Conservation (phyloP, 257 asterid genomes). For the Nicotiana paniculata region DNA sequence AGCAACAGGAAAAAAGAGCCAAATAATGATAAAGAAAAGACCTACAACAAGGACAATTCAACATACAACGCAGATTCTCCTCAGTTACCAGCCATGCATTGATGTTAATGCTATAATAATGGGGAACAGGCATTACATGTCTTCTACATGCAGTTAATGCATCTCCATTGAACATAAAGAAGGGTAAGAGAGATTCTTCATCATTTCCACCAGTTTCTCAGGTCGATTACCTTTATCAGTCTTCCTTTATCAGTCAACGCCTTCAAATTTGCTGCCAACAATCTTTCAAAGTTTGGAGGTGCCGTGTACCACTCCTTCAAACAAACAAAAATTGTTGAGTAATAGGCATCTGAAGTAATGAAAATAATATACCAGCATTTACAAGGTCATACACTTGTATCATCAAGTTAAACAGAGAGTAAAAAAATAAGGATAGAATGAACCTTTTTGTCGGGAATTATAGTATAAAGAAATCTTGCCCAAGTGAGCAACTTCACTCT, state of each 20-base stretch:
- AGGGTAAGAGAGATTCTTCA: background rate
- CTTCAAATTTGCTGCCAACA: conserved; percentile 61
- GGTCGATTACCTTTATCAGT: conserved; percentile 57
- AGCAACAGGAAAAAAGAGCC: background rate
- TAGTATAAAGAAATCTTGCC: background rate
- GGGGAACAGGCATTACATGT: background rate
- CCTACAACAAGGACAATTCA: background rate
- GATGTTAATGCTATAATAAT: background rate
- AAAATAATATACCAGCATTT: background rate
- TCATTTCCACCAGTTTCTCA: background rate
- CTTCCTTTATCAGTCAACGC: conserved; percentile 60
- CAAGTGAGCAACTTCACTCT: background rate
- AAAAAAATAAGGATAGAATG: background rate
- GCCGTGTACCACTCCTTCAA: conserved; percentile 53
- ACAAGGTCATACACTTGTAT: background rate
- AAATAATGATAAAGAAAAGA: background rate
- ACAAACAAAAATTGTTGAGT: background rate
- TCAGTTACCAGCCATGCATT: background rate
- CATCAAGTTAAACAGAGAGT: background rate
- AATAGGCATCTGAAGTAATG: background rate
- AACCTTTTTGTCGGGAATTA: background rate
- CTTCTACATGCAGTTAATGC: background rate
- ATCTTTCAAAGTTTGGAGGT: conserved; percentile 57
- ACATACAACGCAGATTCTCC: background rate
- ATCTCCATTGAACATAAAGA: background rate